Conservation (phyloP, 371 early-diverging fungal genomes). For the Lichtheimia ornata region DNA sequence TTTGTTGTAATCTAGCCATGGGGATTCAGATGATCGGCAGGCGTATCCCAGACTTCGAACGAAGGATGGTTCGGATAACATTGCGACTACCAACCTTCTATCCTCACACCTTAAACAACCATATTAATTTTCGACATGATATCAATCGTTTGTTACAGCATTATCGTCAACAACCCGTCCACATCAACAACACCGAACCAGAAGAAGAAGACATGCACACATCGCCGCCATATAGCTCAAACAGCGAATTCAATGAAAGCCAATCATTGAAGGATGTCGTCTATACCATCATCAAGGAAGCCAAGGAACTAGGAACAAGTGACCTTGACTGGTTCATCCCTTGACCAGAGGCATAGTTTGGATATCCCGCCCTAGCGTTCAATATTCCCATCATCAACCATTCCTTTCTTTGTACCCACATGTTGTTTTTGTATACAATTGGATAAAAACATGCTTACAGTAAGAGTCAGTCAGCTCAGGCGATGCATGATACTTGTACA, state of each 20-base stretch:
- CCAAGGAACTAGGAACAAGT: slow-evolving; percentile 28
- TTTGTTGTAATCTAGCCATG: background rate
- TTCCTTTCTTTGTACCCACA: too few species aligned
- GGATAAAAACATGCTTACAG: too few species aligned
- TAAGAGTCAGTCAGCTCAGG: too few species aligned
- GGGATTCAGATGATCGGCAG: background rate
- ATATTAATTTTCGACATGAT: background rate
- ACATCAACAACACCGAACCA: too few species aligned
- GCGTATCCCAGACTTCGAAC: background rate
- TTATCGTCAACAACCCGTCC: background rate
- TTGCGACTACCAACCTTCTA: background rate
- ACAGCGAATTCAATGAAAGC: background rate
- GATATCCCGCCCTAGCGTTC: too few species aligned
- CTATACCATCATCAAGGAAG: slow-evolving; percentile 27
- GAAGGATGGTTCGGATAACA: too few species aligned
- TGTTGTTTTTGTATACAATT: too few species aligned
- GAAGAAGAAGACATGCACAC: background rate
- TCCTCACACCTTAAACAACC: background rate
- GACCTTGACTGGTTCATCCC: slow-evolving; percentile 35
- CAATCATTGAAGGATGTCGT: slow-evolving; percentile 25
- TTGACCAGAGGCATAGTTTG: background rate
- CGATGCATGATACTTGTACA: too few species aligned
- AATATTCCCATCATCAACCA: too few species aligned
- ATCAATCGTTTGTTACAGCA: background rate
- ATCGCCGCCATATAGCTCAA: background rate